Percentiles rank a stretch among this genome's conserved stretches.
phyloP scores from a whole-genome alignment of 1,139 yeast genomes.

The Debaryomyces coudertii region DNA sequence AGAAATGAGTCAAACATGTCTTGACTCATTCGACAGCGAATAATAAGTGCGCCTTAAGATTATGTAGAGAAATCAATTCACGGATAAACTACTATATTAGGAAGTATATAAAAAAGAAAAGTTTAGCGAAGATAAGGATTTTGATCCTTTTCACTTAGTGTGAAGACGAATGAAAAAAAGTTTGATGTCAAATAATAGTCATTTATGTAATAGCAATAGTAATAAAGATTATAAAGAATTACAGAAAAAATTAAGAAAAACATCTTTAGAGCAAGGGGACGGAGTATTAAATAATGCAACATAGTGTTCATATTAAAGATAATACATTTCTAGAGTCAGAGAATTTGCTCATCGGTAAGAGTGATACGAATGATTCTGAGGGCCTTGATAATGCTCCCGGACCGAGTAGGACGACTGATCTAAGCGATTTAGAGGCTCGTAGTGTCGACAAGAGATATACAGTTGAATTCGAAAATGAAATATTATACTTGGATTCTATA shows the following conservation, averaged over 20 bases:
- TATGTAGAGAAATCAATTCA: too few relatives aligned
- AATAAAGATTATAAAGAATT: background rate
- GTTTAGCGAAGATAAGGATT: background rate
- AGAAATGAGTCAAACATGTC: too few relatives aligned
- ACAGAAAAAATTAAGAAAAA: background rate
- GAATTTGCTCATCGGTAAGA: constrained; percentile 9
- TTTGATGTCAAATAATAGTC: background rate
- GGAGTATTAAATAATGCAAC: background rate
- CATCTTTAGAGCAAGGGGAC: background rate
- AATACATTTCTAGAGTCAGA: constrained; percentile 2
- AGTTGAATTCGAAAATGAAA: constrained; percentile 31
- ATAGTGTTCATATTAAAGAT: background rate
- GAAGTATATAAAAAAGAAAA: background rate
- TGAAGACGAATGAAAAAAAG: background rate
- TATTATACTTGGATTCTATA: constrained; percentile 34
- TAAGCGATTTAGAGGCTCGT: background rate
- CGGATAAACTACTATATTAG: background rate
- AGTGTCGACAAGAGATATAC: constrained; percentile 3
- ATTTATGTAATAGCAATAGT: background rate
- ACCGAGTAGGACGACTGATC: too few relatives aligned
- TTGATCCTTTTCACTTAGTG: background rate
- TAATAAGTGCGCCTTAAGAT: too few relatives aligned
- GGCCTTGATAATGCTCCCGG: background rate
- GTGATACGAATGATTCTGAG: background rate
- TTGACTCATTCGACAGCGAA: too few relatives aligned